Evolutionary conservation across 805 yeast genomes (phyloP), one percentile per base, ranked within the genome.

Genomic region (Saturnispora sanitii): DNA sequence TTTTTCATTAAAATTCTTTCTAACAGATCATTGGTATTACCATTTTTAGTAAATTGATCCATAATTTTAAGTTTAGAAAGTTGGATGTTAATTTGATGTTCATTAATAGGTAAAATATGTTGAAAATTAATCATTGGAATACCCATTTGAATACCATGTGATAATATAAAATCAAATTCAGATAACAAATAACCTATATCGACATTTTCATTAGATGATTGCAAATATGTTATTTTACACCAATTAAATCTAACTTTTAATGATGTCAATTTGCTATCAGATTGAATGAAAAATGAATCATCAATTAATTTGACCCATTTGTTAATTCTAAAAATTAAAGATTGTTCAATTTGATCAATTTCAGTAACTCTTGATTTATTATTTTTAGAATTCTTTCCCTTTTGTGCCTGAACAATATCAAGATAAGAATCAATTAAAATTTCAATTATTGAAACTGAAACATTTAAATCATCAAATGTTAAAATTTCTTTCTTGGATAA

Each of bases 11-110:
- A 49, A 23, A 56, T 51, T 12, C 40, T 40, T 23, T 53, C 58
- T 34, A 57, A 40, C 4, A 48, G 44, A 33, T 53, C 49, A 23
- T 53, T 52, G 1, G 60, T 54, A 8, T 53, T 49, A 25, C 54
- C 55, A 29, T 77, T 64, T 7, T 77, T 68, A 3, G 84, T 70
- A 50, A 83, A 82, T 11, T 77, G 69, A 0, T 80, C 64, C 33
- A 86, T 71, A 0, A 90, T 83, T 21, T 77, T 74, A 12, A 83
- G 66, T 38, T 85, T 83, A 2, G 88, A 79, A 16, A 78, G 62
- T 49, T 85, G 88, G 4, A 75, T 65, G 27, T 67, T 67, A 7
- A 84, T 67, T 4, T 72, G 65, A 1, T 65, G 60, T 1, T 57
- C 38, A 32, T 70, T 77, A 3, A 88, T 57, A 1, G 67, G 61